Percentiles rank a stretch among this genome's conserved stretches.
These are phyloP conservation scores for Orbilia brochopaga DNA, from an alignment of 2,329 filamentous ascomycete genomes.

Conservation along the genomic window DNA sequence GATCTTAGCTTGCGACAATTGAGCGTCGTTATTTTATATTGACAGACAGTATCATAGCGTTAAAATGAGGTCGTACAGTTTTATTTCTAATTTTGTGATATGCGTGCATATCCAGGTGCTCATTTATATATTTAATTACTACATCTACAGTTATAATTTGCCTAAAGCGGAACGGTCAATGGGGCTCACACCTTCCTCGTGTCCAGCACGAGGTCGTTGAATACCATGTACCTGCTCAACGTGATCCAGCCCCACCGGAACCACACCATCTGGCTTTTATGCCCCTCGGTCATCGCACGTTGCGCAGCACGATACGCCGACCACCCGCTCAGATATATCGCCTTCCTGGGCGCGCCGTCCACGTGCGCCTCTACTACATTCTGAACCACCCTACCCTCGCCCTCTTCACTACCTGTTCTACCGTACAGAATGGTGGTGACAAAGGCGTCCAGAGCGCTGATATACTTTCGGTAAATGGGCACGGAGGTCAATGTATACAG, in stretches of 20 bases:
- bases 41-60: no score
- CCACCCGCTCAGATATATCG: constrained; percentile 73
- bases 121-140: no score
- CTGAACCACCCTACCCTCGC: constrained; percentile 8
- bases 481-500: constrained; percentile 84
- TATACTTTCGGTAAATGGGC: constrained; percentile 78
- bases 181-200: constrained; percentile 51
- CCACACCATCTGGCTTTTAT: constrained; percentile 97
- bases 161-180: not conserved
- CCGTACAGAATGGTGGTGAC: constrained; percentile 66
- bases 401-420: constrained; percentile 41
- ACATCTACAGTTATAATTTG: not conserved
- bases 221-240: constrained; percentile 89
- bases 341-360: constrained; percentile 55
- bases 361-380: constrained; percentile 21
- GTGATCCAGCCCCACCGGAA: constrained; percentile 96
- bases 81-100: no score
- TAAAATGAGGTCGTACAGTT: no score
- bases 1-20: no score
- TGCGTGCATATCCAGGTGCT: no score
- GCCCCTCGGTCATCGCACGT: constrained; percentile 84
- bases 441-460: constrained; percentile 75
- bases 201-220: constrained; percentile 80
- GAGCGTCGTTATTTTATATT: no score
- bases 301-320: constrained; percentile 71